A percentile compares a stretch with the other conserved stretches of the same genome.
These are phyloP conservation scores for Trametes maxima DNA, from an alignment of 768 basidiomycete species.

Conservation along the genomic window DNA sequence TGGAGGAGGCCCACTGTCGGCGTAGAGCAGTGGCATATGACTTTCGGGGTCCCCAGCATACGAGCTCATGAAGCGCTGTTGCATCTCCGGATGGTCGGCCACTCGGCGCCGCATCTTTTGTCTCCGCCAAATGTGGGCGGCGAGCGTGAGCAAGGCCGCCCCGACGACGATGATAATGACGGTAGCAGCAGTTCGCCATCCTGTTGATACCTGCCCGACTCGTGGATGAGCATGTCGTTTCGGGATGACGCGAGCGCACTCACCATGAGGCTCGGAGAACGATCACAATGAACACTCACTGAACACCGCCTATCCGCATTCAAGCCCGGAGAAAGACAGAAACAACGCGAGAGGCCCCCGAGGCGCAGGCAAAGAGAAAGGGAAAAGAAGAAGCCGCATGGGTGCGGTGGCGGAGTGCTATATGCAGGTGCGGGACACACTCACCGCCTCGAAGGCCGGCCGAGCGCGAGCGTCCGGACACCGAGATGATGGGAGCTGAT, in stretches of 20 bases:
- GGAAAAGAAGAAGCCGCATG: conserved; percentile 1
- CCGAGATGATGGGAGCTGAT: conserved; percentile 1
- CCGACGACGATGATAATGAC: conserved; percentile 20
- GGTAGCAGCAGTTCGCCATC: conserved; percentile 19
- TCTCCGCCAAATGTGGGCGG: conserved; percentile 10
- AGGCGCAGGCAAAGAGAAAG: neutral
- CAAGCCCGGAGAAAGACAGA: neutral
- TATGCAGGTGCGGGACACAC: neutral
- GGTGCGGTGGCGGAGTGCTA: neutral
- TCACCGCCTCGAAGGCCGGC: conserved; percentile 10
- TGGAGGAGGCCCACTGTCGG: neutral
- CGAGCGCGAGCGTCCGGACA: neutral
- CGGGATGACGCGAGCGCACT: neutral
- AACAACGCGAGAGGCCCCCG: neutral
- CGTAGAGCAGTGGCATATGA: conserved; percentile 7
- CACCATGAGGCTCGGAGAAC: conserved; percentile 1
- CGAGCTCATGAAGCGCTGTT: conserved; percentile 13
- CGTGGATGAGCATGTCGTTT: neutral
- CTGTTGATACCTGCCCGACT: conserved; percentile 12
- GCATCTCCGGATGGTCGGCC: conserved; percentile 10
- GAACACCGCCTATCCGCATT: neutral
- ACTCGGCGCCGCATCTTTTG: conserved; percentile 9
- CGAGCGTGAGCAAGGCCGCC: conserved; percentile 17
- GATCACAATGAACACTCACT: neutral
- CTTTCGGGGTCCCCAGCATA: conserved; percentile 16